Conservation (phyloP, 345 rosid species). For the Eucalyptus erythrocorys region DNA sequence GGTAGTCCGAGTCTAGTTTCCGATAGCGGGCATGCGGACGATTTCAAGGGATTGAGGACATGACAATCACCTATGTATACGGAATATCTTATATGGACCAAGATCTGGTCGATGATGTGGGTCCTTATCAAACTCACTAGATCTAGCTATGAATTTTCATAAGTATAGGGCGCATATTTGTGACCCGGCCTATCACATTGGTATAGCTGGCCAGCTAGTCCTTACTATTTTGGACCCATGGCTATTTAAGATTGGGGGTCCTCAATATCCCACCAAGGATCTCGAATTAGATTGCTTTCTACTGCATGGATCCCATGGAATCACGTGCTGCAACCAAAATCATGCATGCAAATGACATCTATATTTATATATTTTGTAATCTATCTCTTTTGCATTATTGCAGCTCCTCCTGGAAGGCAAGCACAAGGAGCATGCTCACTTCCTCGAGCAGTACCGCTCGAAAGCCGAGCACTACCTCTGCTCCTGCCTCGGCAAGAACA, state of each 20-base stretch:
- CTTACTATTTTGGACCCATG: neutral
- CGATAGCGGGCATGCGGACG: accelerated
- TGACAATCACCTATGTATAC: neutral
- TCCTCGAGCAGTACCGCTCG: conserved; percentile 42
- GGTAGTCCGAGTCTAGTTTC: neutral
- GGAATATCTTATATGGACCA: neutral
- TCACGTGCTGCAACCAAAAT: neutral
- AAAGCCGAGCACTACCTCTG: conserved; percentile 82
- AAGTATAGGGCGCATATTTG: neutral
- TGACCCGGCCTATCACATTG: neutral
- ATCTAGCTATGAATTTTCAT: neutral
- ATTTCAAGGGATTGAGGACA: neutral
- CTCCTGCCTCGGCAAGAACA: conserved; percentile 70
- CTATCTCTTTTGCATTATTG: neutral
- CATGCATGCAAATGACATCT: neutral
- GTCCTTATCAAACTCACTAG: neutral
- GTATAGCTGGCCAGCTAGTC: neutral
- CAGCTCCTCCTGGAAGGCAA: conserved; percentile 46
- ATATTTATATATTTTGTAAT: neutral
- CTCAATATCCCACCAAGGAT: neutral
- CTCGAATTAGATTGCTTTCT: neutral
- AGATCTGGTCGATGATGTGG: neutral
- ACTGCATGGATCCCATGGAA: neutral
- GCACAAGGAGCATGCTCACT: conserved; percentile 23
- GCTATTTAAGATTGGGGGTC: neutral